Conservation (phyloP, 345 rosid genomes). For the Lepidium didymum region DNA sequence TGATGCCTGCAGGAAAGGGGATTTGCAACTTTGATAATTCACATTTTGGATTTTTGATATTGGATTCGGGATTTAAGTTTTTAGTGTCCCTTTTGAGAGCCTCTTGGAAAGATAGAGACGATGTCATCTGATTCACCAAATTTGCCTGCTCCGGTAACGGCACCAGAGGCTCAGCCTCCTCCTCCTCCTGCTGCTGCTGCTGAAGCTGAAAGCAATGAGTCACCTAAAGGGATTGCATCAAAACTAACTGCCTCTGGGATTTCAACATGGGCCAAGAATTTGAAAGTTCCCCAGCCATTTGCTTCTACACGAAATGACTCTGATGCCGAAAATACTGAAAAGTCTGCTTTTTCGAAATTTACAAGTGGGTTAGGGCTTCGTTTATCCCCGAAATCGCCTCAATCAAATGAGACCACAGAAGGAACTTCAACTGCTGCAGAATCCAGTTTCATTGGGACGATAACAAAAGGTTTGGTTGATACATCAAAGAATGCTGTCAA, state of each 20-base stretch:
- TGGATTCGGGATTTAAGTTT: not conserved
- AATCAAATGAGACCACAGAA: constrained; percentile 38
- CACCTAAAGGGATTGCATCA: constrained; percentile 43
- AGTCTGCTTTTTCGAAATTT: constrained; percentile 67
- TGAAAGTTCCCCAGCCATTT: constrained; percentile 69
- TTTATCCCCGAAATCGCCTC: constrained; percentile 64
- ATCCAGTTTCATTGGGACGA: constrained; percentile 60
- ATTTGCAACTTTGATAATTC: not conserved
- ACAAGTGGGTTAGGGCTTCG: constrained; percentile 67
- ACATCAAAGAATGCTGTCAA: constrained; percentile 83
- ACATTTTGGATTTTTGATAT: not conserved
- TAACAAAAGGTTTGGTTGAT: constrained; percentile 74
- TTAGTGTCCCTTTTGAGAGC: not conserved
- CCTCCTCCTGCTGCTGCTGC: constrained; percentile 26
- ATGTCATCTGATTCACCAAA: constrained; percentile 41
- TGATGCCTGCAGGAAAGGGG: not conserved
- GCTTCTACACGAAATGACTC: constrained; percentile 39
- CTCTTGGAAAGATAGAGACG: not conserved
- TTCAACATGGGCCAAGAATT: constrained; percentile 64
- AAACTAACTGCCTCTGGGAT: constrained; percentile 55
- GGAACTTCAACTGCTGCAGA: constrained; percentile 42
- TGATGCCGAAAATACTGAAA: constrained; percentile 43
- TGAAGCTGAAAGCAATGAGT: constrained; percentile 33
- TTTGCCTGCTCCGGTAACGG: constrained; percentile 34
- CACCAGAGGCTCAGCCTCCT: constrained; percentile 34